These are phyloP conservation scores for Fusarium sambucinum DNA, from an alignment of 2,329 filamentous ascomycete genomes.

Conservation along the genomic window DNA sequence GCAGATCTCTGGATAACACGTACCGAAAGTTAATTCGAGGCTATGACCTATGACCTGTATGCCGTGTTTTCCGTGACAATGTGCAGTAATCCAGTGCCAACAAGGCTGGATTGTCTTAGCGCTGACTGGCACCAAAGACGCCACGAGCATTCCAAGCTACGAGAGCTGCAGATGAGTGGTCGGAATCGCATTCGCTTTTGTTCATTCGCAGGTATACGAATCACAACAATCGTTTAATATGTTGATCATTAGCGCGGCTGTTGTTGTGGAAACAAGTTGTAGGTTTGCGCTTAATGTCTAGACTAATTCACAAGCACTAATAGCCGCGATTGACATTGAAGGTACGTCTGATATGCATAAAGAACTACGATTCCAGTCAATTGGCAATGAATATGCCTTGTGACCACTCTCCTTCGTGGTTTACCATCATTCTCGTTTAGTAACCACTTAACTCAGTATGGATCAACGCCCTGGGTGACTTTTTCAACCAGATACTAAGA, in stretches of 20 bases:
- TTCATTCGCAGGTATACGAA: background rate
- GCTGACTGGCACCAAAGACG: conserved; percentile 21
- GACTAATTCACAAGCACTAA: no score
- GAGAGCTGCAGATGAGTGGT: background rate
- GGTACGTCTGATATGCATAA: background rate
- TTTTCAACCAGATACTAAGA: background rate
- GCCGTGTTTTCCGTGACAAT: conserved; percentile 19
- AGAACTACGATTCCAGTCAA: background rate
- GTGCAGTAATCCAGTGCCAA: background rate
- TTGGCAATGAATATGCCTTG: background rate
- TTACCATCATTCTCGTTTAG: background rate
- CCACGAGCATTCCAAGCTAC: conserved; percentile 6
- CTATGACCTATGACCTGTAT: background rate
- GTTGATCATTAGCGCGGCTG: background rate
- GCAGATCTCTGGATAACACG: background rate
- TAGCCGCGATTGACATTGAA: background rate
- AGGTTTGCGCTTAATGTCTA: background rate
- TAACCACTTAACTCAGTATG: background rate
- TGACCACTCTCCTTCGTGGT: background rate
- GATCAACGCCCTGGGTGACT: background rate
- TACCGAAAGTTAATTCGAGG: conserved; percentile 20
- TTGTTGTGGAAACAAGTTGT: background rate
- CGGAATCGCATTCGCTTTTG: background rate
- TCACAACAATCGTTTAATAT: background rate
- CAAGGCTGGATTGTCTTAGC: conserved; percentile 10